These are phyloP conservation scores for Lolium perenne DNA, from an alignment of 176 grass and related monocot genomes.

Conservation along the genomic window DNA sequence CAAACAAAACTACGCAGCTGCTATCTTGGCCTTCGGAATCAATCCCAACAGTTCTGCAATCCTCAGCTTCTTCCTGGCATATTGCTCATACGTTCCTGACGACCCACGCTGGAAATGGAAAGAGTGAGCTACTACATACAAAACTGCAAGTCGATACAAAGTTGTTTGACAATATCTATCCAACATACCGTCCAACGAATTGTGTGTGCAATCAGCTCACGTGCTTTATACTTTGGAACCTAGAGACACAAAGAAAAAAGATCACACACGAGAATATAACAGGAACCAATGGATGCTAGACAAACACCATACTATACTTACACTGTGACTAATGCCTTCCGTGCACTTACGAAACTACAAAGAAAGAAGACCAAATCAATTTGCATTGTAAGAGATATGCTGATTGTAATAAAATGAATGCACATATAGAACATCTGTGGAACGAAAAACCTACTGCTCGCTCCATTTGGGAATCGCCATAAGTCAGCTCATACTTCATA, in stretches of 20 bases:
- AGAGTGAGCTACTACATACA: neutral
- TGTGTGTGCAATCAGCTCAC: constrained; percentile 3
- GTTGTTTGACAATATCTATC: neutral
- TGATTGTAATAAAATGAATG: neutral
- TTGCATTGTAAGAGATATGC: neutral
- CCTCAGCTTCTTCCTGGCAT: neutral
- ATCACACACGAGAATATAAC: neutral
- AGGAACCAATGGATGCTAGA: neutral
- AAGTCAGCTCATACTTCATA: neutral
- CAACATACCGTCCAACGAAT: neutral
- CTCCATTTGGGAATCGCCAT: neutral
- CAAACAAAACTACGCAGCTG: neutral
- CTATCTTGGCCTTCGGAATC: neutral
- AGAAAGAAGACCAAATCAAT: constrained; percentile 5
- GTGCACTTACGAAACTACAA: neutral
- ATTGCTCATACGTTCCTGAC: neutral
- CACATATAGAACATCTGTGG: neutral
- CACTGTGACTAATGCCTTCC: neutral
- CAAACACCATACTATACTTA: neutral
- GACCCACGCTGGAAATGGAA: neutral
- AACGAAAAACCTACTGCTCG: neutral
- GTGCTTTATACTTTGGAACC: neutral
- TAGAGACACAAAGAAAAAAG: neutral
- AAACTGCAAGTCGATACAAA: neutral
- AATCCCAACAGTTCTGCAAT: constrained; percentile 13